Evolutionary conservation across 2,329 filamentous ascomycete species (phyloP).

Genomic region (Trichophyton mentagrophytes): DNA sequence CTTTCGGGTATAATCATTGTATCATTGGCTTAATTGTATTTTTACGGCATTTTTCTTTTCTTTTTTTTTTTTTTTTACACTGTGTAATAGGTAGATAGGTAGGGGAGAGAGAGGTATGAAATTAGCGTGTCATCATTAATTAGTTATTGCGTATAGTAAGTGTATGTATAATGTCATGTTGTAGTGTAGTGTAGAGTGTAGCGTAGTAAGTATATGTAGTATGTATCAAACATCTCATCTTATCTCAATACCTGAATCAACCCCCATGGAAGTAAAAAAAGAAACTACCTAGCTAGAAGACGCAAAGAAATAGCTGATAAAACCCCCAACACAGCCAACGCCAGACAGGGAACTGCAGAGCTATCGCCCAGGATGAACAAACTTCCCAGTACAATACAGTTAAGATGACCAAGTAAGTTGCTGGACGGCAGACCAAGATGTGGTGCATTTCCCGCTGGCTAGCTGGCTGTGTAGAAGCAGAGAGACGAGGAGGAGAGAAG

Average conservation of each 20-base stretch:
- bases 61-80: too few relatives aligned
- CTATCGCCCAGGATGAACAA: background rate
- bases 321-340: background rate
- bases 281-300: background rate
- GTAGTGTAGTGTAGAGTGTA: background rate
- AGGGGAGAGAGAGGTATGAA: background rate
- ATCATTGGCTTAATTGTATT: too few relatives aligned
- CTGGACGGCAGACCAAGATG: background rate
- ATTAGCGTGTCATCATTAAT: background rate
- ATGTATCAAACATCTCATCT: background rate
- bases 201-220: background rate
- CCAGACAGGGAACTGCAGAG: background rate
- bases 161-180: background rate
- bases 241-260: background rate
- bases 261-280: background rate
- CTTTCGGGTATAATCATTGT: too few relatives aligned
- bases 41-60: too few relatives aligned
- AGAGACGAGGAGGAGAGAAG: background rate
- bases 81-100: background rate
- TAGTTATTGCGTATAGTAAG: background rate
- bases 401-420: constrained; percentile 23
- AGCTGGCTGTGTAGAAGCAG: background rate
- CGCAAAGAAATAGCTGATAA: background rate
- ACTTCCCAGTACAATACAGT: constrained; percentile 23
- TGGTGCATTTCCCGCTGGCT: background rate